Evolutionary conservation across 805 yeast genomes (phyloP), one percentile per base, ranked within the genome.

Genomic region (Candida oleophila): DNA sequence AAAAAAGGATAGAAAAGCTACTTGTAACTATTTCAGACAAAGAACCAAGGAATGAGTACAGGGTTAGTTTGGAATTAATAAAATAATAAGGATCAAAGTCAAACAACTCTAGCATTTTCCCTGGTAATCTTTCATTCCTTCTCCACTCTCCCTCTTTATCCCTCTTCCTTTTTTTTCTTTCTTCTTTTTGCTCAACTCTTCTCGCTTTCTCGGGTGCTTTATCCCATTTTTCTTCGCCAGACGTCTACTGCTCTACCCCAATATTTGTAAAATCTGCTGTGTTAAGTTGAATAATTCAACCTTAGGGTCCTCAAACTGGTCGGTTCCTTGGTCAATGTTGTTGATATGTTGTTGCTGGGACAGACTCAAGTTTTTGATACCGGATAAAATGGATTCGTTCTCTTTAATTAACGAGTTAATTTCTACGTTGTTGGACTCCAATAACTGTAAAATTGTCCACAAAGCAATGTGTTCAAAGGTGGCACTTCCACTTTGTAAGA

Each of bases 401-500:
- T 71, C 78, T 57, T 80, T 81, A 37, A 82, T 80, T 55, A 80
- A 66, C 15, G 74, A 59, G 52, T 75, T 77, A 57, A 86, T 73
- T 60, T 83, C 83, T 44, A 66, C 65, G 60, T 90, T 87, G 56
- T 86, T 88, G 50, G 96, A 83, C 67, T 94, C 99, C 54, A 94
- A 78, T 53, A 94, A 77, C 69, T 94, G 99, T 55, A 92, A 76
- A 55, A 91, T 85, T 38, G 97, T 92, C 99, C 99, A 94, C 50
- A 91, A 79, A 1, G 98, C 97, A 68, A 94, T 94, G 65, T 94
- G 99, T 69, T 94, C 98, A 67, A 94, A 94, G 0, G 98, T 94
- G 12, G 96, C 86, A 64, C 91, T 94, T 36, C 85, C 85, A 59
- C 89, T 81, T 51, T 82, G 82, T 59, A 94, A 74, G 64, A 92